Conservation (phyloP, 1,139 yeast genomes). For the Candida mesenterica region DNA sequence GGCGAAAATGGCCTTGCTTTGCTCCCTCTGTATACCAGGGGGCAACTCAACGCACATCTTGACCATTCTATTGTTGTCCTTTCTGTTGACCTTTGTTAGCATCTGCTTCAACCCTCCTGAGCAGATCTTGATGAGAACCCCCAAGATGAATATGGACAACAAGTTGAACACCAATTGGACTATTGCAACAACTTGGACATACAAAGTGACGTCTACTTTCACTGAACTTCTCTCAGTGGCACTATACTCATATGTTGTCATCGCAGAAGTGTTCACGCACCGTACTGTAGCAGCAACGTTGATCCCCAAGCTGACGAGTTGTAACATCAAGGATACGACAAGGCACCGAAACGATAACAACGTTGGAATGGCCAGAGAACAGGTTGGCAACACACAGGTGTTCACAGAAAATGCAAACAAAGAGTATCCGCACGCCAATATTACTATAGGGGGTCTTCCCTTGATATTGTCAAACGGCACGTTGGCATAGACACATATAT, state of each 20-base stretch:
- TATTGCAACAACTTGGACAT: constrained; percentile 17
- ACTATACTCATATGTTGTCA: constrained; percentile 29
- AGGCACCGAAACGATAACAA: constrained; percentile 6
- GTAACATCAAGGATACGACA: constrained; percentile 25
- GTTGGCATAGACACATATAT: constrained; percentile 8
- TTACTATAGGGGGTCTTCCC: constrained; percentile 5
- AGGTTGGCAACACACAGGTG: constrained; percentile 6
- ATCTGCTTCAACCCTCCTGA: constrained; percentile 3
- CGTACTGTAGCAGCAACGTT: constrained; percentile 19
- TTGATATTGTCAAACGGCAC: constrained; percentile 9
- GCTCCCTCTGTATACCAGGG: constrained; percentile 4
- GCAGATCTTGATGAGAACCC: constrained; percentile 3
- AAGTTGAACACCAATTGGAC: constrained; percentile 12
- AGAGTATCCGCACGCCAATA: constrained; percentile 4
- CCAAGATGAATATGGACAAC: constrained; percentile 9
- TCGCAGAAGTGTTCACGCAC: constrained; percentile 20
- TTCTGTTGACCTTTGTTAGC: constrained; percentile 1
- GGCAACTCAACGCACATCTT: constrained; percentile 3
- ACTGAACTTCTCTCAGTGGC: constrained; percentile 10
- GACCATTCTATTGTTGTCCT: constrained; percentile 3
- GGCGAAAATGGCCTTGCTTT: constrained; percentile 4
- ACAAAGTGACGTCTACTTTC: constrained; percentile 28
- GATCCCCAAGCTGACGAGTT: constrained; percentile 22
- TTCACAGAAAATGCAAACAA: constrained; percentile 6
- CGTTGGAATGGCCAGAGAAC: constrained; percentile 8